A percentile compares a stretch with the other conserved stretches of the same genome.
Conservation (phyloP, 2,329 filamentous ascomycete genomes). For the Hymenoscyphus albidus region DNA sequence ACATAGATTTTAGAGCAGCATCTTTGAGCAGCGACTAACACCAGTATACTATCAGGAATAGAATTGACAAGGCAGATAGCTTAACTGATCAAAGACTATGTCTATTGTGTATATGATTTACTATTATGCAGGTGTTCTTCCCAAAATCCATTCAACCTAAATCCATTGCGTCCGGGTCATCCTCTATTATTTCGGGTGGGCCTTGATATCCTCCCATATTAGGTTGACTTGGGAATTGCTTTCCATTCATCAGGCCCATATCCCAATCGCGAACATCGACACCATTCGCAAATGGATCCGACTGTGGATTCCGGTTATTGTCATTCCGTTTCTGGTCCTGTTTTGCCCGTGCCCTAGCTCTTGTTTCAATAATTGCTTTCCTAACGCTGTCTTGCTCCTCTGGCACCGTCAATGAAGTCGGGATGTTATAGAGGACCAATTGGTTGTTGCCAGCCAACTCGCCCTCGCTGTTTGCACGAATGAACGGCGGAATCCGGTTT, state of each 20-base stretch:
- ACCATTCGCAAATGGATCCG: slow-evolving; percentile 15
- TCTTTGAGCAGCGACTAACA: slow-evolving; percentile 6
- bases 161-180: slow-evolving; percentile 65
- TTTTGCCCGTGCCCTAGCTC: slow-evolving; percentile 61
- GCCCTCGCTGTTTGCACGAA: slow-evolving; percentile 57
- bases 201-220: neutral
- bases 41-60: slow-evolving; percentile 37
- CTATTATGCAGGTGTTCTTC: slow-evolving; percentile 13
- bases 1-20: slow-evolving; percentile 15
- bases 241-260: slow-evolving; percentile 5
- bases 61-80: slow-evolving; percentile 17
- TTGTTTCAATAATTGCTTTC: slow-evolving; percentile 77
- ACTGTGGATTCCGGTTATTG: slow-evolving; percentile 18
- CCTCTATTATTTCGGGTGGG: slow-evolving; percentile 9
- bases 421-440: slow-evolving; percentile 81
- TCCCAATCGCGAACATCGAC: slow-evolving; percentile 22
- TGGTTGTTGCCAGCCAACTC: slow-evolving; percentile 57
- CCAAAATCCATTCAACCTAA: slow-evolving; percentile 40
- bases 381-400: slow-evolving; percentile 73
- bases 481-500: slow-evolving; percentile 58
- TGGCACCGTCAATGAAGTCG: slow-evolving; percentile 70
- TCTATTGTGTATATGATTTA: slow-evolving; percentile 5
- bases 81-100: slow-evolving; percentile 12
- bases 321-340: slow-evolving; percentile 44
- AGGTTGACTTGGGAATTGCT: neutral